Evolutionary conservation across 805 yeast species (phyloP), one percentile per base, ranked within the genome.

Genomic region (Saturnispora ahearnii): DNA sequence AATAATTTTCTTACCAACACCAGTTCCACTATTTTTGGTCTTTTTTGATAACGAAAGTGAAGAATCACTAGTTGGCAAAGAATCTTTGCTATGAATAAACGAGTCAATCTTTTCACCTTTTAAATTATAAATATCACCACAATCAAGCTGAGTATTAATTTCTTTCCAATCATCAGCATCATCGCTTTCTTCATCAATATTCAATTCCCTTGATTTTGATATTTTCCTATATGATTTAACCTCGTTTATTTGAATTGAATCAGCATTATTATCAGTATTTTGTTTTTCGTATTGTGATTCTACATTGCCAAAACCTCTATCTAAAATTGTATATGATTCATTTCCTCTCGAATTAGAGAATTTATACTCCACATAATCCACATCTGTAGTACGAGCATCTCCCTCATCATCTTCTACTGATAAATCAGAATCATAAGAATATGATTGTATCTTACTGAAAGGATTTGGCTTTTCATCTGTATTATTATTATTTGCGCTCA

Each of bases 131-230:
- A 87, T 76, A 53, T 87, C 87, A 21, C 61, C 53, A 50, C 78
- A 73, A 45, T 82, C 79, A 3, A 96, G 81, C 29, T 87, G 82
- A 0, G 91, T 81, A 41, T 85, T 84, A 87, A 93, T 89, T 15
- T 85, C 79, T 60, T 84, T 82, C 99, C 99, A 93, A 29, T 74
- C 82, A 12, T 72, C 76, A 33, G 73, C 77, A 15, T 70, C 75
- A 22, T 55, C 61, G 5, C 56, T 50, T 37, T 56, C 62, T 28
- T 56, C 56, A 34, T 49, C 47, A 3, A 49, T 53, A 31, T 47
- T 48, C 10, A 55, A 32, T 21, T 51, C 51, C 15, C 45, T 42
- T 26, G 45, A 47, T 26, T 36, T 45, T 2, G 15, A 5, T 18
- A 38, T 33, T 15, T 41, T 46, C 12, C 21, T 10, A 3, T 40